Evolutionary conservation across 805 yeast species (phyloP), one percentile per base, ranked within the genome.

Genomic region (Wickerhamomyces xylosicus): DNA sequence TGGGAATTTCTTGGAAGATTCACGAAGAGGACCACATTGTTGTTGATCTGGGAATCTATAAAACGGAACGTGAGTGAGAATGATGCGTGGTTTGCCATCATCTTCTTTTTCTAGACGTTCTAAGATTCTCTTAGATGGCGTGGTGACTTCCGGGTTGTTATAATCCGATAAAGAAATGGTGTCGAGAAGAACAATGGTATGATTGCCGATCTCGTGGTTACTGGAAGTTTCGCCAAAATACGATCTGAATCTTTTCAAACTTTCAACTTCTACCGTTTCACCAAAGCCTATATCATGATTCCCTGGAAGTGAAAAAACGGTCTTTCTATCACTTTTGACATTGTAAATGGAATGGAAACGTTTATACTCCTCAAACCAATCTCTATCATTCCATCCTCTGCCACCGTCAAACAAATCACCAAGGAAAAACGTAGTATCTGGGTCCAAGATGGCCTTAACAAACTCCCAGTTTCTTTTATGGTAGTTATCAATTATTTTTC

Each of bases 241-340:
- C 1, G 78, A 62, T 31, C 71, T 61, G 59, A 89, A 92, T 47
- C 97, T 62, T 28, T 72, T 59, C 34, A 72, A 59, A 19, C 79
- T 75, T 1, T 66, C 58, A 19, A 69, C 66, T 15, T 75, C 66
- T 14, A 92, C 75, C 0, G 77, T 75, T 42, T 78, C 74, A 21
- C 92, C 95, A 61, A 82, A 90, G 0, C 99, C 99, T 46, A 94
- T 85, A 56, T 92, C 99, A 57, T 92, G 99, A 55, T 92, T 92
- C 2, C 98, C 99, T 0, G 96, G 95, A 25, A 72, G 49, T n/a
- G 68, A 62, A 64, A 63, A 56, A 16, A 66, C 47, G 3, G 69
- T 64, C 33, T 56, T 54, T 37, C 72, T 63, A 39, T 66, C 60
- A n/a, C 69, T 62, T 40, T 67, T 67, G 42, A 64, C 62, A 6